Base-by-base conservation (phyloP, 2,329 filamentous ascomycete species). In the Diplodia scrobiculata region DNA sequence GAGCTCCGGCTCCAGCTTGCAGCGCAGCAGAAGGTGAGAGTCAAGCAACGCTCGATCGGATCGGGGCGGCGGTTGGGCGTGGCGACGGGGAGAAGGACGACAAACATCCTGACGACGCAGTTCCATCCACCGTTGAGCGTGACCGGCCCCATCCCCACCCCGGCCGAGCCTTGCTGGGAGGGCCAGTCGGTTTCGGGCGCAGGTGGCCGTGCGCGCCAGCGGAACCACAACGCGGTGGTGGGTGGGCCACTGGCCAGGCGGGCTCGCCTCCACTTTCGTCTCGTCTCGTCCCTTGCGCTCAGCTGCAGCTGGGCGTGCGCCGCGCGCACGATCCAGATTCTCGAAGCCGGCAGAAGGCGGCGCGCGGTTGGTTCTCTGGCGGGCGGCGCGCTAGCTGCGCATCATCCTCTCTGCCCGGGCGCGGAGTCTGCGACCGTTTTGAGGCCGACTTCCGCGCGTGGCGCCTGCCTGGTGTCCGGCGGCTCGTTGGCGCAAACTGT, bases 311-410 rank as follows among this genome's bases (percentile, higher is more conserved):
- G 25, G 53, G 53, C 32, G 25, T 41, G 32, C 32, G 27, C 32
- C 32, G 54, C 36, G 45, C 55, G 55, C 58, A 62, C 58, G 58
- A 62, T 62, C 58, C 58, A 62, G 58, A 62, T 62, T 62, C 58
- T 62, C 58, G 58, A 62, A 62, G 58, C 58, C 58, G 45, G 48
- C 58, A 62, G 58, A 62, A 62, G 55, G 21, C 55, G 55, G 55
- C 55, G 38, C 48, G 54, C 54, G 58, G 48, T 48, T 50, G 41
- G 21, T 27, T 10, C 38, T 29, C 38, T 25, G 38, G 58, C 38
- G 55, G 58, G 45, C 58, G 58, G 41, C 58, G 25, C 58, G 58
- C 58, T 62, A 62, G 58, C 58, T 62, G 58, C 58, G 58, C 58
- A 62, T 62, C 58, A 62, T 62, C n/a, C 29, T 47, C 38, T 36